Evolutionary conservation across 2,329 filamentous ascomycete species (phyloP), one percentile per base, ranked within the genome.

Genomic region (Alternaria sp.): DNA sequence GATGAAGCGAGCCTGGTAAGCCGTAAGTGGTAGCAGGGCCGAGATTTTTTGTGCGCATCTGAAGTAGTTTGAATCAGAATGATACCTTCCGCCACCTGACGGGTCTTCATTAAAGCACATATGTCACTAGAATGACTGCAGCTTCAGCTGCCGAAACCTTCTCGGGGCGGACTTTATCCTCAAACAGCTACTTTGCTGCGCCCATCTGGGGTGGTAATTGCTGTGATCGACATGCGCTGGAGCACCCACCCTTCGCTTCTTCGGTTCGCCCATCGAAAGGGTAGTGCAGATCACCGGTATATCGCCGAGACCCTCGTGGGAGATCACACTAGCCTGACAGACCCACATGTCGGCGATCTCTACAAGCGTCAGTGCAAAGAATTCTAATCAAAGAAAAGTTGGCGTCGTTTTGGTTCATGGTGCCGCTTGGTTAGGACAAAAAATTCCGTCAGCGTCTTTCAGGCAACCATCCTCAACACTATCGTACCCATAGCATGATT

Each of bases 1-100:
- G 65, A 69, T 24, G 62, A 69, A 40, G 54, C 56, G 28, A 69
- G 66, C 41, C 41, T 69, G 23, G 65, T 67, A 24, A 60, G 55
- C 42, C 51, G 64, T 24, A 37, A 63, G 50, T 50, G 57, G 11
- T 54, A 52, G 14, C 33, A 26, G 24, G 13, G 13, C n/a, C n/a
- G 26, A 33, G 10, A 29, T 29, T 23, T 3, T n/a, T 23, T 21
- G 29, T 10, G 42, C 17, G 29, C 34, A 39, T 51, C 17, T 24
- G 14, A 41, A 23, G 23, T 41, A 51, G 44, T 51, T 40, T 24
- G 11, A 51, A 51, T 51, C 21, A 41, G 24, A n/a, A 51, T 29
- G 24, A 41, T 21, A 41, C n/a, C 24, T 51, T 0, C 26, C 9
- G 28, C n/a, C 1, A 41, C 21, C 44, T 36, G 21, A 48, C 44